Evolutionary conservation across 2,329 filamentous ascomycete species (phyloP).

Genomic region (Fusarium brevicatenulatum): DNA sequence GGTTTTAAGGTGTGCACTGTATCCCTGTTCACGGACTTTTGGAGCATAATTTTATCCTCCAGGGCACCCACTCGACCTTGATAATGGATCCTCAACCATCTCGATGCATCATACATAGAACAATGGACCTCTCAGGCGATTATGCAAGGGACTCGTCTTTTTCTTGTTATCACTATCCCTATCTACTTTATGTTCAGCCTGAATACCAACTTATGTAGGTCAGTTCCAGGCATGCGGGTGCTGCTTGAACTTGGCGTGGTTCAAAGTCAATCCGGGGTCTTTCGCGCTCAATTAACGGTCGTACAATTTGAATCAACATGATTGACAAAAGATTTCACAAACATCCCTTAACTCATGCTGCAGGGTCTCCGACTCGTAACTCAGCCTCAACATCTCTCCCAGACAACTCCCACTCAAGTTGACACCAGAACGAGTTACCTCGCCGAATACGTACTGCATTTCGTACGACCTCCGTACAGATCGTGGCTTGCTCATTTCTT

Average conservation of each 20-base stretch:
- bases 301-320: background rate
- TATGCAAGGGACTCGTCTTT: constrained; percentile 11
- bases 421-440: constrained; percentile 7
- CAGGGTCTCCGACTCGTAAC: background rate
- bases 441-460: constrained; percentile 31
- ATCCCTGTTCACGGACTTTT: no score
- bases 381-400: constrained; percentile 11
- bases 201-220: constrained; percentile 7
- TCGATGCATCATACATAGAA: background rate
- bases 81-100: constrained; percentile 4
- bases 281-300: background rate
- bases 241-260: background rate
- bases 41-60: no score
- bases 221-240: background rate
- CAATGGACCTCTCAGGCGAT: background rate
- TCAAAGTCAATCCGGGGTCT: background rate
- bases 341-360: background rate
- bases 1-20: no score
- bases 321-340: background rate
- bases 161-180: constrained; percentile 4
- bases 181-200: background rate
- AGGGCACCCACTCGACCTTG: background rate
- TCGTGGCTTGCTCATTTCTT: constrained; percentile 37
- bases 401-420: background rate
- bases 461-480: constrained; percentile 35